These are phyloP conservation scores for Heliamphora pulchella DNA, from an alignment of 179 eudicot genomes.

Conservation along the genomic window DNA sequence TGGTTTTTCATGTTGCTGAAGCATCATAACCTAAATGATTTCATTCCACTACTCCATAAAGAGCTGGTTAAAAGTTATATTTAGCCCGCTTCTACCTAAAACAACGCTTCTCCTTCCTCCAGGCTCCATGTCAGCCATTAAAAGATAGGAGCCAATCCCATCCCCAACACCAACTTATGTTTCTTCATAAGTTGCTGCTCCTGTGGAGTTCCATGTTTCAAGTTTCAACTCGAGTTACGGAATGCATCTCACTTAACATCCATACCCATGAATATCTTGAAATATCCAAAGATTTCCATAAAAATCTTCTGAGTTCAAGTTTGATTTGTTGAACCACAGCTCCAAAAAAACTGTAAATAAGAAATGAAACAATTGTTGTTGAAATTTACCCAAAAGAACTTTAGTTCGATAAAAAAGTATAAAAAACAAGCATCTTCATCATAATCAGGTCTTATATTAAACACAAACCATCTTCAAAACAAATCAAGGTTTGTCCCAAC, in stretches of 20 bases:
- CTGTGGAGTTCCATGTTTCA: background rate
- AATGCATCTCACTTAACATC: background rate
- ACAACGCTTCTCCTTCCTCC: background rate
- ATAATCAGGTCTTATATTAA: background rate
- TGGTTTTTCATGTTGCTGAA: background rate
- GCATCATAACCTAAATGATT: background rate
- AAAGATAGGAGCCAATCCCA: slow-evolving; percentile 4
- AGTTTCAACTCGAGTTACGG: background rate
- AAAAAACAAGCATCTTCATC: background rate
- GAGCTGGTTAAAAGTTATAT: background rate
- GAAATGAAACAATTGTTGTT: background rate
- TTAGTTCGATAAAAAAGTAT: background rate
- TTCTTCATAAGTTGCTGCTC: background rate
- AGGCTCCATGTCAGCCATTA: background rate
- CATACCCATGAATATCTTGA: background rate
- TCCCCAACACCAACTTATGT: background rate
- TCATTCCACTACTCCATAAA: background rate
- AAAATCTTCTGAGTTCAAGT: background rate
- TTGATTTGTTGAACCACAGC: background rate
- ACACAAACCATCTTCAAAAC: background rate
- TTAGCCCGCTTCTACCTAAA: no score
- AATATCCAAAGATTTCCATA: background rate
- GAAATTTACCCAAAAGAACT: background rate
- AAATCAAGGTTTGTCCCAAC: background rate
- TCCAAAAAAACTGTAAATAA: background rate